phyloP scores from a whole-genome alignment of 1,284 basidiomycete genomes.

The Puccinia horiana region DNA sequence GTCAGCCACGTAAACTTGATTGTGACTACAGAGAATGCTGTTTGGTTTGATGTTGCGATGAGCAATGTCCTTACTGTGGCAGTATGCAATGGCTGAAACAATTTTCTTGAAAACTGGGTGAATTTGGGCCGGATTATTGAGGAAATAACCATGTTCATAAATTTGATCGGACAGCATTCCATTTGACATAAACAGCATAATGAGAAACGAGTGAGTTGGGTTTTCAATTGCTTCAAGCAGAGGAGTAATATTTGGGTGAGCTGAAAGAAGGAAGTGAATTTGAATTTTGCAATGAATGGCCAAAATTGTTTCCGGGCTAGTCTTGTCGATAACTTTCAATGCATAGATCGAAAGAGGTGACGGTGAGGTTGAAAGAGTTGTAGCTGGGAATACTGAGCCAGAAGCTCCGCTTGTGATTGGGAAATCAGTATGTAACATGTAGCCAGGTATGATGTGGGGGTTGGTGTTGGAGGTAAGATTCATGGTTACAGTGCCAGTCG shows the following conservation, averaged over 20 bases:
- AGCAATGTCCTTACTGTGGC: conserved; percentile 70
- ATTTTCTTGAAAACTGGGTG: conserved; percentile 85
- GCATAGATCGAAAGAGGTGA: conserved; percentile 64
- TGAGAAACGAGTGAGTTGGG: conserved; percentile 65
- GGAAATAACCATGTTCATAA: conserved; percentile 63
- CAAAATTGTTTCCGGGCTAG: conserved; percentile 69
- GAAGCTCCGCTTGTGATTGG: conserved; percentile 67
- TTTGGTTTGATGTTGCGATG: conserved; percentile 98
- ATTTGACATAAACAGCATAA: conserved; percentile 73
- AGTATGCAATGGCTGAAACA: conserved; percentile 86
- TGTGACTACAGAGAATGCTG: conserved; percentile 82
- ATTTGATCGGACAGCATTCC: conserved; percentile 68
- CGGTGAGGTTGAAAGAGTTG: conserved; percentile 66
- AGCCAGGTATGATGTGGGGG: too few relatives aligned
- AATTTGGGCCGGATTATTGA: conserved; percentile 77
- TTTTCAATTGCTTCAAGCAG: conserved; percentile 83
- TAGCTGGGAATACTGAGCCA: too few relatives aligned
- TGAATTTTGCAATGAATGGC: conserved; percentile 75
- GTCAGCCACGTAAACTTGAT: conserved; percentile 84
- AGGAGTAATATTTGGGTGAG: conserved; percentile 79
- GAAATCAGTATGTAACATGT: conserved; percentile 74
- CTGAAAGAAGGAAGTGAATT: conserved; percentile 67
- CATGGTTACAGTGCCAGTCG: too few relatives aligned
- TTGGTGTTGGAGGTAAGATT: too few relatives aligned
- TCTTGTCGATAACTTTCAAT: conserved; percentile 77